phyloP scores from a whole-genome alignment of 805 yeast species.

The Barnettozyma salicaria region DNA sequence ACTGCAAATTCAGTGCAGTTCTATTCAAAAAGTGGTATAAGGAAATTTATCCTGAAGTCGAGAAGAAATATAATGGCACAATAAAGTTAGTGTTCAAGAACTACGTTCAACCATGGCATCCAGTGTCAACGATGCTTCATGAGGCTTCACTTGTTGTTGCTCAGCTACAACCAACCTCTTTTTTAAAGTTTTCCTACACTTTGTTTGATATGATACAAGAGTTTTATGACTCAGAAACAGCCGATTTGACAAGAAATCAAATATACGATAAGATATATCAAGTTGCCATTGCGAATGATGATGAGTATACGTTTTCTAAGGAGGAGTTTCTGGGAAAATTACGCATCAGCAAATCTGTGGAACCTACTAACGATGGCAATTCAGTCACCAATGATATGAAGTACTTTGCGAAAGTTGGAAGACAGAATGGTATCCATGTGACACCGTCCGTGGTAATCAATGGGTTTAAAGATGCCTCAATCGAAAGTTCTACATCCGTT shows the following conservation, averaged over 20 bases:
- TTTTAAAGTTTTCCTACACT: slow-evolving; percentile 51
- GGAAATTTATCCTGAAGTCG: slow-evolving; percentile 48
- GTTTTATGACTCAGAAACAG: slow-evolving; percentile 59
- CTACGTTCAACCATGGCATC: slow-evolving; percentile 91
- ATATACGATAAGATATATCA: slow-evolving; percentile 48
- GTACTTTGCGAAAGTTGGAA: slow-evolving; percentile 62
- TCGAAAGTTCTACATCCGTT: slow-evolving; percentile 57
- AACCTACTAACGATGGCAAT: slow-evolving; percentile 51
- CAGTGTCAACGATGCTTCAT: slow-evolving; percentile 58
- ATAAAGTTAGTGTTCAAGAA: slow-evolving; percentile 61
- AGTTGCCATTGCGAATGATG: slow-evolving; percentile 39
- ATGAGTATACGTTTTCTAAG: slow-evolving; percentile 17
- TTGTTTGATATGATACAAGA: slow-evolving; percentile 49
- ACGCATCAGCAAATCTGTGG: slow-evolving; percentile 22
- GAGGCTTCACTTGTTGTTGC: slow-evolving; percentile 72
- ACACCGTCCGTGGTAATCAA: slow-evolving; percentile 74
- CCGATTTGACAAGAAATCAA: slow-evolving; percentile 47
- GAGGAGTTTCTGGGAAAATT: slow-evolving; percentile 29
- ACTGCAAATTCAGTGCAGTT: slow-evolving; percentile 70
- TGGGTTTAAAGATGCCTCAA: slow-evolving; percentile 52
- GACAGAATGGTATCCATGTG: slow-evolving; percentile 79
- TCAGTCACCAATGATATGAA: slow-evolving; percentile 56
- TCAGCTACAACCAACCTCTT: slow-evolving; percentile 42
- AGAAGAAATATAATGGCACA: slow-evolving; percentile 39
- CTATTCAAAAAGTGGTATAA: slow-evolving; percentile 50